phyloP scores from a whole-genome alignment of 2,329 filamentous ascomycete species.

The Acrocalymma vagum region DNA sequence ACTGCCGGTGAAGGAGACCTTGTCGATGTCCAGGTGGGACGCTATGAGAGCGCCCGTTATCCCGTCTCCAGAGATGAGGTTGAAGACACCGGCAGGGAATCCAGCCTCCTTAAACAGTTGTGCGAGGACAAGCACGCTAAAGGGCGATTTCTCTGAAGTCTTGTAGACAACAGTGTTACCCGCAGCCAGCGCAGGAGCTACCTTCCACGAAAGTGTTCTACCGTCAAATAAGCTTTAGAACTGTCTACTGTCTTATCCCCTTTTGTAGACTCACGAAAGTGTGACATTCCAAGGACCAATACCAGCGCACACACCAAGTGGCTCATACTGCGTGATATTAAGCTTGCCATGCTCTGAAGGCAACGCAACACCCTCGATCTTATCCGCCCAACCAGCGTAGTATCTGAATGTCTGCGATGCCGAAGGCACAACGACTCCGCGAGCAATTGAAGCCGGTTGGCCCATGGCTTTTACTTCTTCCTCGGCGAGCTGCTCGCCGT shows the following conservation, averaged over 20 bases:
- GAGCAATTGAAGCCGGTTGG: slow-evolving; percentile 15
- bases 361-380: slow-evolving; percentile 9
- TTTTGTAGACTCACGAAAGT: slow-evolving; percentile 11
- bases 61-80: slow-evolving; percentile 36
- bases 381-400: slow-evolving; percentile 33
- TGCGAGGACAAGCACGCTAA: slow-evolving; percentile 17
- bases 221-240: neutral
- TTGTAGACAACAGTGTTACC: slow-evolving; percentile 34
- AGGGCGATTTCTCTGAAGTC: slow-evolving; percentile 25
- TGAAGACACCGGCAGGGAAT: slow-evolving; percentile 48
- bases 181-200: slow-evolving; percentile 33
- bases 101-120: slow-evolving; percentile 32
- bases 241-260: neutral
- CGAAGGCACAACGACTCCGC: slow-evolving; percentile 10
- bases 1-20: slow-evolving; percentile 51
- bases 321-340: slow-evolving; percentile 23
- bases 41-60: slow-evolving; percentile 39
- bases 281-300: slow-evolving; percentile 28
- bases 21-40: slow-evolving; percentile 48
- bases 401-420: slow-evolving; percentile 22
- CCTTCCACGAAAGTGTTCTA: slow-evolving; percentile 26
- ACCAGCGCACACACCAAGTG: slow-evolving; percentile 23
- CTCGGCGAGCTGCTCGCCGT: slow-evolving; percentile 13
- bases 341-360: neutral
- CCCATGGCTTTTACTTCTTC: slow-evolving; percentile 28